Percentiles rank a stretch among this genome's conserved stretches.
phyloP scores from a whole-genome alignment of 495 filamentous ascomycete genomes.

The Articulospora tetracladia region DNA sequence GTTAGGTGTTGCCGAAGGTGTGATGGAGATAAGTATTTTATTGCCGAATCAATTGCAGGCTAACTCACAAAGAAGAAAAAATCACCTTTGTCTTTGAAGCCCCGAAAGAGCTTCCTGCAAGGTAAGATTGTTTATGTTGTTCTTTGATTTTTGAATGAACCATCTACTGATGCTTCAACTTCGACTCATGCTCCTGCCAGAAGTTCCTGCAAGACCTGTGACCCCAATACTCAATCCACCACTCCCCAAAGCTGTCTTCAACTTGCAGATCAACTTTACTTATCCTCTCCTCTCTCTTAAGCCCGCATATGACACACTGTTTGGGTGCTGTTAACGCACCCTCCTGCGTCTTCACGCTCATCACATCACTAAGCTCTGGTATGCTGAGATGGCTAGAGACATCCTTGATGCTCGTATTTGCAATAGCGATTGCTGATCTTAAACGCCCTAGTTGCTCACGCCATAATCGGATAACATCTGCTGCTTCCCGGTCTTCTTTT shows the following conservation, averaged over 20 bases:
- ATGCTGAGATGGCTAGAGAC: constrained; percentile 40
- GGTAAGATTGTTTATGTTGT: too few relatives aligned
- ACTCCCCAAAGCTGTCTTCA: constrained; percentile 89
- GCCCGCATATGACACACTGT: constrained; percentile 82
- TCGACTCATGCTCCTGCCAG: constrained; percentile 70
- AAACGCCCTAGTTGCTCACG: constrained; percentile 60
- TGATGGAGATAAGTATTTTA: too few relatives aligned
- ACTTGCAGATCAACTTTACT: constrained; percentile 69
- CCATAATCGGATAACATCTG: constrained; percentile 75
- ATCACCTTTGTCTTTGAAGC: too few relatives aligned
- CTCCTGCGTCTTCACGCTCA: constrained; percentile 57
- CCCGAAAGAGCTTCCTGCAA: too few relatives aligned
- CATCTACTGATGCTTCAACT: constrained; percentile 57
- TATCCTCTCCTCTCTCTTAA: constrained; percentile 82
- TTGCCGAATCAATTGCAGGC: too few relatives aligned
- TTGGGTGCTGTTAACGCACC: constrained; percentile 66
- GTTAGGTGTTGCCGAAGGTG: too few relatives aligned
- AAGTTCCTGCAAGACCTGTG: constrained; percentile 78
- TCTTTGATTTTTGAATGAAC: background rate
- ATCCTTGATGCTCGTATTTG: constrained; percentile 35
- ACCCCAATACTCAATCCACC: constrained; percentile 92
- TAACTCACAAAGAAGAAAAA: too few relatives aligned
- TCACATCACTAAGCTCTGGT: constrained; percentile 63
- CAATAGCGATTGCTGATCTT: constrained; percentile 51
- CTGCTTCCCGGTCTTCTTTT: constrained; percentile 83